Base-by-base conservation (phyloP, 2,329 filamentous ascomycete genomes). In the Colletotrichum spaethianum region DNA sequence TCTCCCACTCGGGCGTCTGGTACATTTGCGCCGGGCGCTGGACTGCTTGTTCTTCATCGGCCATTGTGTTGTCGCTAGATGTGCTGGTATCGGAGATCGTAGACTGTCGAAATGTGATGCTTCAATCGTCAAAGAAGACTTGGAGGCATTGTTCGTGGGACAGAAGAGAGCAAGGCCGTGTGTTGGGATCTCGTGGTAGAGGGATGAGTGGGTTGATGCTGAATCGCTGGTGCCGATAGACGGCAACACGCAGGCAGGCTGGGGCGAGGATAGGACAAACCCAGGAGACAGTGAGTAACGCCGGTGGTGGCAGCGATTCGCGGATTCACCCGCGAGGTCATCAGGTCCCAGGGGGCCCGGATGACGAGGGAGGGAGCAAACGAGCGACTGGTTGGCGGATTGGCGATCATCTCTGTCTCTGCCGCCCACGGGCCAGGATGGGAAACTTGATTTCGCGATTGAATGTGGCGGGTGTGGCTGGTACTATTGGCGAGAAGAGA, bases 1-100 rank as follows among this genome's bases (percentile, higher is more conserved):
- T 60, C 52, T 72, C 69, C 69, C 69, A 72, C 11, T 68, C 69
- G 18, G 69, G 69, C 20, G 69, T 68, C 50, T 72, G 69, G 50
- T 52, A 68, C 1, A n/a, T 59, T 65, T 69, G 67, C 60, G 67
- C 52, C 14, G 67, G 67, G 53, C 44, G 67, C 40, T 42, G 67
- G 52, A 59, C 38, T 31, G 50, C 61, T 14, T 69, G 67, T 57
- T 69, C 67, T 48, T 64, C 67, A 61, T 69, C 67, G 33, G 61
- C 42, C 67, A 69, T 69, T 52, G 57, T 42, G 33, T 14, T 12
- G 33, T 63, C 33, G 60, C 60, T 2, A 42, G 23, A 31, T 31
- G 12, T 23, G 11, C 42, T 38, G 16, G n/a, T 44, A 18, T 16
- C 20, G 23, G 31, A 57, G 26, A 18, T 16, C 20, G 23, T 31